These are phyloP conservation scores for Coemansia sp. DNA, from an alignment of 192 early-diverging fungal species.

Conservation along the genomic window DNA sequence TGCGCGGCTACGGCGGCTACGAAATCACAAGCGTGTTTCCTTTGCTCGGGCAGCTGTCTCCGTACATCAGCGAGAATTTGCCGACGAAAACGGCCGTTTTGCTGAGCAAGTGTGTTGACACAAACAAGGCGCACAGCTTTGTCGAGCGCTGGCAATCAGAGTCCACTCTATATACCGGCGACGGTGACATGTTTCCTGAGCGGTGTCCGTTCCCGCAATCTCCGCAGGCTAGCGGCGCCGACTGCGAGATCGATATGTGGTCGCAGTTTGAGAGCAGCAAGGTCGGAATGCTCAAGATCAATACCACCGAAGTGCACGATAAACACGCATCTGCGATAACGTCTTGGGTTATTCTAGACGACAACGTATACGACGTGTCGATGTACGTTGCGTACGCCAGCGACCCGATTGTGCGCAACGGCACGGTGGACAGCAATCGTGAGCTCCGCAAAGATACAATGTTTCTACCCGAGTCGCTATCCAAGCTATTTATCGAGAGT, in stretches of 20 bases:
- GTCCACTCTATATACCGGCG: constrained; percentile 19
- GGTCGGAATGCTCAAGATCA: constrained; percentile 39
- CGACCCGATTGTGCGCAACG: constrained; percentile 28
- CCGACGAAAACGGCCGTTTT: constrained; percentile 1
- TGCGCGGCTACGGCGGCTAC: constrained; percentile 46
- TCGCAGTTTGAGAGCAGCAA: constrained; percentile 27
- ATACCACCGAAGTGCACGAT: constrained; percentile 12
- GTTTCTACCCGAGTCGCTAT: constrained; percentile 32
- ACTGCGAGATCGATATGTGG: constrained; percentile 21
- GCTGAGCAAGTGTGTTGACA: constrained; percentile 25
- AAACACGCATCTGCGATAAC: constrained; percentile 22
- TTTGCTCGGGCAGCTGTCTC: constrained; percentile 32
- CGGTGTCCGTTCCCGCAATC: constrained; percentile 45
- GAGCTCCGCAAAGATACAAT: constrained; percentile 18
- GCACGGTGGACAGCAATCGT: constrained; percentile 27
- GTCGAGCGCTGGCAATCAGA: constrained; percentile 27
- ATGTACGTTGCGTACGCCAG: constrained; percentile 32
- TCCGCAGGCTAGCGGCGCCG: constrained; percentile 37
- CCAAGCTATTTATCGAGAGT: constrained; percentile 33
- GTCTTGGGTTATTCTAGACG: constrained; percentile 37
- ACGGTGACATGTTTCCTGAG: constrained; percentile 13
- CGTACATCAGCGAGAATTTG: constrained; percentile 5
- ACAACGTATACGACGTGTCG: constrained; percentile 35
- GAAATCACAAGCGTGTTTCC: constrained; percentile 40
- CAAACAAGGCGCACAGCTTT: constrained; percentile 12